Evolutionary conservation across 495 filamentous ascomycete genomes (phyloP).

Genomic region (Evansstolkia leycettana): DNA sequence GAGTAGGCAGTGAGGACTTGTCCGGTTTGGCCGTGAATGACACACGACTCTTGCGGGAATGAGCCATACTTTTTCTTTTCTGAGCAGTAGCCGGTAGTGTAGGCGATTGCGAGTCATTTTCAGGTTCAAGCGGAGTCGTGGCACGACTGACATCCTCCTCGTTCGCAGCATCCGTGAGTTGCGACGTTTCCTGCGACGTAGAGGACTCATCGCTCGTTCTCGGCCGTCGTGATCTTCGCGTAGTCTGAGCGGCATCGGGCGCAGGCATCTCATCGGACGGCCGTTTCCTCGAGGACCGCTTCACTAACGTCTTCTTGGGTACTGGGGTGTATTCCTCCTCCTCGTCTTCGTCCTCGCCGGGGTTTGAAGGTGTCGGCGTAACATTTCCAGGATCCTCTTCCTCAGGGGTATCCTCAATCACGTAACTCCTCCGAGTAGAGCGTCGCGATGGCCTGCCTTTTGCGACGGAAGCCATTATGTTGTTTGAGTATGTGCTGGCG

Average conservation of each 20-base stretch:
- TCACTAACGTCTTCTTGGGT: constrained; percentile 35
- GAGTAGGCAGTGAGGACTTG: constrained; percentile 44
- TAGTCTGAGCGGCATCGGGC: constrained; percentile 25
- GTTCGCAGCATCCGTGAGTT: constrained; percentile 17
- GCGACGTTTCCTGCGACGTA: constrained; percentile 23
- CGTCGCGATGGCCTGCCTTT: constrained; percentile 65
- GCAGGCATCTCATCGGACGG: constrained; percentile 42
- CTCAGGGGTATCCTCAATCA: constrained; percentile 65
- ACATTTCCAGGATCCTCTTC: constrained; percentile 48
- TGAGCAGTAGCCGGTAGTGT: constrained; percentile 44
- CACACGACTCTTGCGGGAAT: constrained; percentile 39
- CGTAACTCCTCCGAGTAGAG: constrained; percentile 54
- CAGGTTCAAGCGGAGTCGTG: constrained; percentile 9
- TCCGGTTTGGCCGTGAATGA: constrained; percentile 30
- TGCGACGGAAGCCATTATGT: constrained; percentile 46
- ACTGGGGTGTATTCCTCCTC: constrained; percentile 71
- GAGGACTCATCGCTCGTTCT: constrained; percentile 15
- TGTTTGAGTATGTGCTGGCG: background rate
- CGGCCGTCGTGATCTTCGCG: constrained; percentile 24
- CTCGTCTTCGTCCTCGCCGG: constrained; percentile 41
- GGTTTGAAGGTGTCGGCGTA: constrained; percentile 28
- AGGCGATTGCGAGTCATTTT: constrained; percentile 46
- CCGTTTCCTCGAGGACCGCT: constrained; percentile 39
- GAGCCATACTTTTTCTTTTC: constrained; percentile 60
- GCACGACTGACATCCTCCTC: constrained; percentile 37